Percentiles rank a stretch among this genome's conserved stretches.
Evolutionary conservation across 768 basidiomycete species (phyloP).

Genomic region (Collybiopsis luxurians): DNA sequence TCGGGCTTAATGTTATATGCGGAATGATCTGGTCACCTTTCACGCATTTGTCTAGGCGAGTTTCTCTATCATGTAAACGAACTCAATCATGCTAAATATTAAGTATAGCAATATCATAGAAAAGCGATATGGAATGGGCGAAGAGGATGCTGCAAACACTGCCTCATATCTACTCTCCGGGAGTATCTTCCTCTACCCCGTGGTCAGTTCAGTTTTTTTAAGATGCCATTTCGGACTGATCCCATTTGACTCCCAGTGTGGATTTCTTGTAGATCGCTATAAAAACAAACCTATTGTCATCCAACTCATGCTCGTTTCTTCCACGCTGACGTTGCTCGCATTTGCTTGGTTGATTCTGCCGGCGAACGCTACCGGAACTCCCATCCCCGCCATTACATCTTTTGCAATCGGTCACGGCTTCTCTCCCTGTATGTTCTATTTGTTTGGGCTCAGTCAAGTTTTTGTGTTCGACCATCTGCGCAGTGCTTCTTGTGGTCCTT

Average conservation of each 20-base stretch:
- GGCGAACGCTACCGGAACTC: constrained; percentile 49
- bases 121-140: constrained; percentile 57
- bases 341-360: constrained; percentile 70
- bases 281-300: constrained; percentile 58
- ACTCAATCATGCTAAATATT: constrained; percentile 5
- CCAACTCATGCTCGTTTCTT: constrained; percentile 56
- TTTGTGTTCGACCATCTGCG: neutral
- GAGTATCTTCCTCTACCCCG: constrained; percentile 66
- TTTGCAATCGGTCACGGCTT: constrained; percentile 75
- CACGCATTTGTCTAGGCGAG: constrained; percentile 72
- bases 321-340: constrained; percentile 54
- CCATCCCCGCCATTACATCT: constrained; percentile 57
- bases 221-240: neutral
- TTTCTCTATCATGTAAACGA: constrained; percentile 1
- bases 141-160: constrained; percentile 56
- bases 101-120: constrained; percentile 66
- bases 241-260: constrained; percentile 40
- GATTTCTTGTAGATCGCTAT: constrained; percentile 60
- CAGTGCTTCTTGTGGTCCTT: constrained; percentile 72
- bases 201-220: constrained; percentile 43
- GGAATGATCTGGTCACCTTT: constrained; percentile 79
- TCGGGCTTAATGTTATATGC: constrained; percentile 72
- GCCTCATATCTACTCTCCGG: constrained; percentile 74
- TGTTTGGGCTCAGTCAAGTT: neutral
- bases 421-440: constrained; percentile 52